A percentile compares a stretch with the other conserved stretches of the same genome.
These are phyloP conservation scores for Chlamydomonas schloesseri DNA, from an alignment of 139 green algal species.

Conservation along the genomic window DNA sequence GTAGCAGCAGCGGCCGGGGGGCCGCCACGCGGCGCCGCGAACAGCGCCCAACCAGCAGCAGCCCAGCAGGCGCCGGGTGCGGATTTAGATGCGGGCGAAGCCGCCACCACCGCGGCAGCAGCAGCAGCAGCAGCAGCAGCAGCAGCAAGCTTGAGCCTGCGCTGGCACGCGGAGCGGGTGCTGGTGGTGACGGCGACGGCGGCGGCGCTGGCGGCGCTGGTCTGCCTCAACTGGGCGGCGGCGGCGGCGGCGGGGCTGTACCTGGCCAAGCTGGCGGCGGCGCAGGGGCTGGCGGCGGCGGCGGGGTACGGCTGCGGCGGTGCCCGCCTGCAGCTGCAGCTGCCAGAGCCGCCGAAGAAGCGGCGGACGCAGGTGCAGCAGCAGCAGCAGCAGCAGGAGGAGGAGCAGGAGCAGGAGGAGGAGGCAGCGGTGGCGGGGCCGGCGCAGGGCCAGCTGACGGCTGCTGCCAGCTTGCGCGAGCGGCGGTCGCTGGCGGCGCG, in stretches of 20 bases:
- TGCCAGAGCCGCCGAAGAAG: no score
- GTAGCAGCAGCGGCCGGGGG: no score
- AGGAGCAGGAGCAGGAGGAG: neutral
- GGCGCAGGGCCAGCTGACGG: neutral
- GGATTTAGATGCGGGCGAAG: no score
- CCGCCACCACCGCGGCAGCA: neutral
- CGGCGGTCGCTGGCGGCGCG: neutral
- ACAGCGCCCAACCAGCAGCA: no score
- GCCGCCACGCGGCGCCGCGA: no score
- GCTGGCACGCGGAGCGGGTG: constrained; percentile 36
- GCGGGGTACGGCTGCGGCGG: neutral
- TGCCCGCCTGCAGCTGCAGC: neutral
- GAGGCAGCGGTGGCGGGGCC: neutral
- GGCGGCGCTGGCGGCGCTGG: constrained; percentile 51
- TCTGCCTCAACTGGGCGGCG: constrained; percentile 69
- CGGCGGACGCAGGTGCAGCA: neutral
- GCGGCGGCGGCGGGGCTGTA: constrained; percentile 45
- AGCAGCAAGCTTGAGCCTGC: neutral
- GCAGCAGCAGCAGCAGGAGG: neutral
- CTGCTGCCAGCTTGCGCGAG: neutral
- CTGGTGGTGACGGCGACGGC: constrained; percentile 47
- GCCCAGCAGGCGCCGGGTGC: neutral
- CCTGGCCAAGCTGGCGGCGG: constrained; percentile 45
- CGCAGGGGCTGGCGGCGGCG: neutral
- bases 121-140: neutral